Percentiles rank a stretch among this genome's conserved stretches.
Conservation (phyloP, 2,329 filamentous ascomycete species). For the Aspergillus spinulosporus region DNA sequence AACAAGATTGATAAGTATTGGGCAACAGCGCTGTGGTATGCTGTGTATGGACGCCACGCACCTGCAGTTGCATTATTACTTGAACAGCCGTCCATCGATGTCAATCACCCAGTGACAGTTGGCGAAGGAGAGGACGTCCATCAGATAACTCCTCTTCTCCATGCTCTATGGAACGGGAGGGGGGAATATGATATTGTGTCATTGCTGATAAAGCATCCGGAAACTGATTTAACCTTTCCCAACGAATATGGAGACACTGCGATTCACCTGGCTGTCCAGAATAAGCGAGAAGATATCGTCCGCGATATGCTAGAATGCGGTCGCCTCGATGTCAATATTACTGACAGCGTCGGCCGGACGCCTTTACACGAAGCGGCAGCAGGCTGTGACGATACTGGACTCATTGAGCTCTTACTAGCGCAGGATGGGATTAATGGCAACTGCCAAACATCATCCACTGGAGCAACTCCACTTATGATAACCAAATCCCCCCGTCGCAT, state of each 20-base stretch:
- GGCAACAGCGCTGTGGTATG: background rate
- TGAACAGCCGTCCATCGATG: background rate
- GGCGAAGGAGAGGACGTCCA: background rate
- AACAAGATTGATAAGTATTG: background rate
- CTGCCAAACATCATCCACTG: background rate
- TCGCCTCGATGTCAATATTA: background rate
- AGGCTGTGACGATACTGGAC: background rate
- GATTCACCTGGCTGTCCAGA: background rate
- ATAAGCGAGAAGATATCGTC: background rate
- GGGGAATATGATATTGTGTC: background rate
- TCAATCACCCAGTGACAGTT: background rate
- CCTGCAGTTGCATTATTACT: background rate
- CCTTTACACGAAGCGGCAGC: background rate
- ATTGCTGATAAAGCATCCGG: background rate
- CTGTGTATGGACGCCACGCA: background rate
- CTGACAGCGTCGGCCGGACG: background rate
- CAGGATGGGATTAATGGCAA: background rate
- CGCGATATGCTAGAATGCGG: background rate
- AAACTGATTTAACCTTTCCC: background rate
- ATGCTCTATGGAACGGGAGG: background rate
- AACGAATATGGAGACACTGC: background rate
- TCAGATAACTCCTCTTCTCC: background rate
- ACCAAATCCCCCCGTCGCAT: background rate
- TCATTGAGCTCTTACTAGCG: background rate
- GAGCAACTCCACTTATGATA: background rate